Conservation (phyloP, 2,329 filamentous ascomycete genomes). For the Trichophyton benhamiae region DNA sequence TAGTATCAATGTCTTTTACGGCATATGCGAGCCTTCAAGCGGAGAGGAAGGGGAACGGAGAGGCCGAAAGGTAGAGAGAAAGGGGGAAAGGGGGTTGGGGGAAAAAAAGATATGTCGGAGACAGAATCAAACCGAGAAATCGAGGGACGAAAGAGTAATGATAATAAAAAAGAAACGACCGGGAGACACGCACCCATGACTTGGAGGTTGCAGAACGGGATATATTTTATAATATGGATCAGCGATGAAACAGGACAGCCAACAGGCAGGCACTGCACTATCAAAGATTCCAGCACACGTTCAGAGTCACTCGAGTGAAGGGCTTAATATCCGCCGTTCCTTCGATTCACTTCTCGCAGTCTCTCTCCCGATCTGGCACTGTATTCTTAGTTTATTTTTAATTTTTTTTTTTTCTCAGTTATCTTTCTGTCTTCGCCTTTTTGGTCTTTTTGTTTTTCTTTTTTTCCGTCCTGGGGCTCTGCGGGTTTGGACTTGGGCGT, state of each 20-base stretch:
- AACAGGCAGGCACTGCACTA: constrained; percentile 5
- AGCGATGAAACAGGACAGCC: constrained; percentile 11
- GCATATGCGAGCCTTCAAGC: not conserved
- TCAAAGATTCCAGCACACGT: not conserved
- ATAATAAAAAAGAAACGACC: constrained; percentile 7
- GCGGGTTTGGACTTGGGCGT: constrained; percentile 11
- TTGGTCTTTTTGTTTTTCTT: not conserved
- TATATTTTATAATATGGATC: constrained; percentile 6
- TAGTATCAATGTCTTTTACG: not conserved
- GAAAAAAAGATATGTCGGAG: not conserved
- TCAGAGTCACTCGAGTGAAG: constrained; percentile 1
- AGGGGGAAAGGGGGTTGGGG: not conserved
- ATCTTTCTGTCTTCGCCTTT: not conserved
- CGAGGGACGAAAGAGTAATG: not conserved
- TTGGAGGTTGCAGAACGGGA: constrained; percentile 10
- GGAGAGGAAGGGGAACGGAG: not conserved
- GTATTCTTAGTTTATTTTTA: not conserved
- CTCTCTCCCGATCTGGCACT: not conserved
- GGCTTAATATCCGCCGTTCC: not conserved
- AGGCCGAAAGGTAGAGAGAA: not conserved
- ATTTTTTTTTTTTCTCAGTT: not conserved
- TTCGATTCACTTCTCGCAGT: not conserved
- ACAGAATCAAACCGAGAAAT: constrained; percentile 3
- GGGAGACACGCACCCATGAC: constrained; percentile 14
- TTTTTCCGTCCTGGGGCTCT: constrained; percentile 3